Evolutionary conservation across 2,329 filamentous ascomycete species (phyloP), one percentile per base, ranked within the genome.

Genomic region (Aspergillus sp.): DNA sequence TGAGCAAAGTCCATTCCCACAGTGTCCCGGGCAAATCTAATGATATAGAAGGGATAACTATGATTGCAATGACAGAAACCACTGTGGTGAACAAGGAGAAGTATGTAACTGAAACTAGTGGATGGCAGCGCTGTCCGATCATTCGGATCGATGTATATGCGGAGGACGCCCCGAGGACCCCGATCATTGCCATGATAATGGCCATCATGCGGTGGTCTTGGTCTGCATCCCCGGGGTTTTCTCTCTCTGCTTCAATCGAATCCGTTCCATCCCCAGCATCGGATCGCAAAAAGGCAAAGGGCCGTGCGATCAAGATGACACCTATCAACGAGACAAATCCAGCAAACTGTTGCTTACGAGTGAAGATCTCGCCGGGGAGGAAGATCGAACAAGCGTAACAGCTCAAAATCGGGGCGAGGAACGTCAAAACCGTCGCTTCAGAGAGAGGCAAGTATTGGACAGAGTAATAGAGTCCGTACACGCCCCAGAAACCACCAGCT

Each of bases 371-470:
- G 51, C 86, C 84, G 56, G 75, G 72, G 20, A 88, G 82, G 39
- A 93, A 75, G 55, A 92, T 79, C 37, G 89, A 91, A 71, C 91
- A 96, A 17, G 89, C 83, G 77, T 93, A 91, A 57, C 90, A 91
- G 19, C 90, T 85, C 5, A 96, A 80, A 13, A 88, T 88, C 0
- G 93, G 93, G 0, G 89, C 85, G 5, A 96, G 81, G 70, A 96
- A 97, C 8, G 91, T 95, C 53, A 97, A 88, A 34, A 96, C 92
- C 0, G 90, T 95, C 2, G 92, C 91, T 71, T 96, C 92, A 15
- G 91, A 89, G 2, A 96, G 82, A 0, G 91, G 90, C 3, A 96
- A 83, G 66, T 96, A 96, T 69, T 90, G 83, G 57, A 90, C 76
- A 7, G 85, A 88, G 66, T 87, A 87, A 65, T 87, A 96, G 76